Conservation (phyloP, 192 early-diverging fungal species). For the Bifiguratus adelaidae region DNA sequence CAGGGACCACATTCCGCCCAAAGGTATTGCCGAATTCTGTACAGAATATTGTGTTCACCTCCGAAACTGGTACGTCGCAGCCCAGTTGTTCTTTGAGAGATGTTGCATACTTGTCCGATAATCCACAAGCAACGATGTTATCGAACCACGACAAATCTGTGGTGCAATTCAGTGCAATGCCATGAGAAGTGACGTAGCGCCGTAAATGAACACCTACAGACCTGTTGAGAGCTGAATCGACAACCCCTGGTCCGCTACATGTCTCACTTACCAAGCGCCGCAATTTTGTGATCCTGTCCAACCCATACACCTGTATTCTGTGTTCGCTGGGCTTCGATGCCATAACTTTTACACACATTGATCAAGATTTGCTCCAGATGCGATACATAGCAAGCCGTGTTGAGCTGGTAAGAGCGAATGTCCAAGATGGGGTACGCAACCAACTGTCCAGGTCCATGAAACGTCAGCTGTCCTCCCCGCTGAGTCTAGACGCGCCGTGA, state of each 20-base stretch:
- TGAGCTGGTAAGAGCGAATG: constrained; percentile 57
- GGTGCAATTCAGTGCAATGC: constrained; percentile 91
- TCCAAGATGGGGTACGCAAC: constrained; percentile 90
- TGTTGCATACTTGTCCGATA: constrained; percentile 67
- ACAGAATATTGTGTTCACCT: constrained; percentile 40
- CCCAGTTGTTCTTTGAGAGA: constrained; percentile 48
- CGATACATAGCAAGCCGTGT: constrained; percentile 68
- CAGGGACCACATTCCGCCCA: constrained; percentile 19
- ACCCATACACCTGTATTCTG: constrained; percentile 93
- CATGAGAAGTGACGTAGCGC: constrained; percentile 82
- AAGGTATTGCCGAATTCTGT: constrained; percentile 37
- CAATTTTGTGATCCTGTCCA: constrained; percentile 72
- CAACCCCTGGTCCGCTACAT: not conserved
- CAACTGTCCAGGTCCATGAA: constrained; percentile 95
- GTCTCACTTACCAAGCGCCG: constrained; percentile 66
- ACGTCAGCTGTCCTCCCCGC: constrained; percentile 91
- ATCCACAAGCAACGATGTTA: constrained; percentile 85
- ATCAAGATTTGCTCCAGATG: constrained; percentile 71
- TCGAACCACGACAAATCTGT: constrained; percentile 82
- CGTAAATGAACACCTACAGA: constrained; percentile 71
- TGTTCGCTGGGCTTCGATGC: constrained; percentile 49
- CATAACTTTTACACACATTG: constrained; percentile 52
- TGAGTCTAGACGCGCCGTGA: constrained; percentile 50
- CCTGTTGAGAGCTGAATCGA: not conserved
- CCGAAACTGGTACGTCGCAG: constrained; percentile 20